Percentiles rank a stretch among this genome's conserved stretches.
phyloP scores from a whole-genome alignment of 148 eudicot species.

The Diospyros kaki region DNA sequence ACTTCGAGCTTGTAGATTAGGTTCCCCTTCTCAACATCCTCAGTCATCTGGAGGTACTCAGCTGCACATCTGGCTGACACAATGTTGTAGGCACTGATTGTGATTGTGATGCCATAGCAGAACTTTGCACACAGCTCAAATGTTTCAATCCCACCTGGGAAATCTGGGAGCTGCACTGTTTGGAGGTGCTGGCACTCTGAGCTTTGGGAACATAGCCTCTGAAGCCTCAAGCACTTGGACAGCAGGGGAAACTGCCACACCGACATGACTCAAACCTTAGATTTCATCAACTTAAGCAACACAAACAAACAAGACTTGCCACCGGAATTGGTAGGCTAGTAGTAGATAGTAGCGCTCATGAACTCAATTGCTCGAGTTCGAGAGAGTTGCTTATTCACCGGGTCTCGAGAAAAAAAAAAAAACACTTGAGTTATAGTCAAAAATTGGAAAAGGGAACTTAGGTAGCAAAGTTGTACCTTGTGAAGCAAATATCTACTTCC shows the following conservation, averaged over 20 bases:
- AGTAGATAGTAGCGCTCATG: no score
- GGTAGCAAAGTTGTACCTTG: conserved; percentile 41
- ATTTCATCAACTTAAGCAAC: no score
- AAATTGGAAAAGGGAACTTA: no score
- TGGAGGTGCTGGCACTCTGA: conserved; percentile 49
- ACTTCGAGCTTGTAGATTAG: conserved; percentile 56
- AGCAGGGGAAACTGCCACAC: conserved; percentile 59
- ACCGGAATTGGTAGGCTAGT: no score
- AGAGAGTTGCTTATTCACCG: no score
- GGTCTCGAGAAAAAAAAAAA: no score
- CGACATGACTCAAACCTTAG: no score
- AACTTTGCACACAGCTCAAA: conserved; percentile 80
- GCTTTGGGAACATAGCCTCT: conserved; percentile 48
- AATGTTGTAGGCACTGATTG: conserved; percentile 53
- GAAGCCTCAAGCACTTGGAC: conserved; percentile 56
- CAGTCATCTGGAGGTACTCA: conserved; percentile 70
- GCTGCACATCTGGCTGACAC: conserved; percentile 50
- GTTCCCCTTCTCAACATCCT: conserved; percentile 71
- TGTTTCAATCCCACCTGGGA: conserved; percentile 64
- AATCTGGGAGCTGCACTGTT: conserved; percentile 60
- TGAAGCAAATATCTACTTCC: conserved; percentile 78
- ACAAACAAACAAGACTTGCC: no score
- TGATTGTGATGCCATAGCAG: conserved; percentile 82
- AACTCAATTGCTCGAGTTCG: no score
- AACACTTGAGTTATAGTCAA: no score